phyloP scores from a whole-genome alignment of 2,329 filamentous ascomycete species.

The Pseudogymnoascus sp. region DNA sequence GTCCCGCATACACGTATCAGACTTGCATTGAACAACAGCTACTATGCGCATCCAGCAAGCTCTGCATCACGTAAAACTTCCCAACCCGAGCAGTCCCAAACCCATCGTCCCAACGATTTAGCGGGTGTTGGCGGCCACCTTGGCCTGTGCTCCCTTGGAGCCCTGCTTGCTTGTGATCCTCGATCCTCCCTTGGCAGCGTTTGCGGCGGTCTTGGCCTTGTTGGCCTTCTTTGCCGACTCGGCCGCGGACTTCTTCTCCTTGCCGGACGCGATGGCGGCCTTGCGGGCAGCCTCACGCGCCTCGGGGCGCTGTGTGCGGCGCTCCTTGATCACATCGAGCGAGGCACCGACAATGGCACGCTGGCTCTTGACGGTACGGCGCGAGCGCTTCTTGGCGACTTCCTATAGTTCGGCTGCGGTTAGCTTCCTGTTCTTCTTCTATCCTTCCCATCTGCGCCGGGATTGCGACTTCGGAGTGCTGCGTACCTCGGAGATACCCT shows the following conservation, averaged over 20 bases:
- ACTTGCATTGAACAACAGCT: constrained; percentile 13
- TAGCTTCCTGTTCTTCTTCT: not conserved
- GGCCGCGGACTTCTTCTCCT: constrained; percentile 91
- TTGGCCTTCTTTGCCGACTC: constrained; percentile 96
- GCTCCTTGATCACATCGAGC: constrained; percentile 99
- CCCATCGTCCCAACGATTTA: constrained; percentile 41
- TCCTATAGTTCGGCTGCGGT: constrained; percentile 53
- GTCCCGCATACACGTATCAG: constrained; percentile 10
- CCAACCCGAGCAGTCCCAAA: constrained; percentile 11
- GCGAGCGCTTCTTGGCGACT: constrained; percentile 98
- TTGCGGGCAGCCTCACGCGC: constrained; percentile 84
- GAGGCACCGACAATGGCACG: constrained; percentile 98
- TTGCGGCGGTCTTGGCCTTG: constrained; percentile 88
- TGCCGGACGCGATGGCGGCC: constrained; percentile 90
- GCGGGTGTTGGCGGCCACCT: constrained; percentile 80
- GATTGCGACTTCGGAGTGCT: constrained; percentile 11
- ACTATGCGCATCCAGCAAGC: constrained; percentile 11
- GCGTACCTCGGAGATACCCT: constrained; percentile 99
- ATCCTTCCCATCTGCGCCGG: not conserved
- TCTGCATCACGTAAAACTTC: constrained; percentile 9
- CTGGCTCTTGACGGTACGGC: constrained; percentile 96
- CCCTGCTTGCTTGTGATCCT: constrained; percentile 95
- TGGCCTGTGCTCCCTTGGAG: constrained; percentile 78
- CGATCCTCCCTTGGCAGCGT: constrained; percentile 66
- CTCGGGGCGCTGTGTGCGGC: constrained; percentile 88